Conservation (phyloP, 495 filamentous ascomycete species). For the Penicillium fimorum region DNA sequence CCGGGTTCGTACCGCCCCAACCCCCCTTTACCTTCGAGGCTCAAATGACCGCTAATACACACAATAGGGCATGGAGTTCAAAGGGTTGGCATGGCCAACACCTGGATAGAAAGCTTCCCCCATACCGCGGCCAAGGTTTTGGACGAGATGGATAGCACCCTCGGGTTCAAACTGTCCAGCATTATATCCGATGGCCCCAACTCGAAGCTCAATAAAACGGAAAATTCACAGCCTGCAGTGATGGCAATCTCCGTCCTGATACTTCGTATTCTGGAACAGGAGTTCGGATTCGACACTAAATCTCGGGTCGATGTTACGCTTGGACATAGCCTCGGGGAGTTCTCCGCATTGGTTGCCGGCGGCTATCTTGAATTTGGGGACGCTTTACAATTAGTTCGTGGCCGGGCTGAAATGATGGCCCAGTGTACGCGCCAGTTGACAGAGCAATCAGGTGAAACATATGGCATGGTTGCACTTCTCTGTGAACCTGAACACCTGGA, state of each 20-base stretch:
- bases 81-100: slow-evolving; percentile 82
- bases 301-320: slow-evolving; percentile 76
- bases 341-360: slow-evolving; percentile 81
- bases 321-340: slow-evolving; percentile 94
- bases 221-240: slow-evolving; percentile 91
- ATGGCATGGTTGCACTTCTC: slow-evolving; percentile 92
- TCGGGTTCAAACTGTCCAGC: slow-evolving; percentile 66
- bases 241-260: slow-evolving; percentile 92
- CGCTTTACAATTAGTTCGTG: slow-evolving; percentile 71
- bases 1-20: slow-evolving; percentile 56
- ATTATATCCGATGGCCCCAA: slow-evolving; percentile 80
- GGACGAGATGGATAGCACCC: slow-evolving; percentile 76
- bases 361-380: slow-evolving; percentile 76
- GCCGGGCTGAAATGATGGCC: slow-evolving; percentile 82
- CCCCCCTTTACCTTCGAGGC: neutral
- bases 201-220: slow-evolving; percentile 70
- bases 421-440: slow-evolving; percentile 64
- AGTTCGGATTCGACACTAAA: slow-evolving; percentile 72
- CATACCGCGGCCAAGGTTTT: slow-evolving; percentile 66
- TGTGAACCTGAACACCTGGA: slow-evolving; percentile 74
- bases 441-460: slow-evolving; percentile 62
- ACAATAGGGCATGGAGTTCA: slow-evolving; percentile 86
- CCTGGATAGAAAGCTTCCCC: slow-evolving; percentile 85
- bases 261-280: slow-evolving; percentile 79
- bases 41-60: neutral